These are phyloP conservation scores for Trypanosoma melophagium DNA, from an alignment of 208 protist species.

Conservation along the genomic window DNA sequence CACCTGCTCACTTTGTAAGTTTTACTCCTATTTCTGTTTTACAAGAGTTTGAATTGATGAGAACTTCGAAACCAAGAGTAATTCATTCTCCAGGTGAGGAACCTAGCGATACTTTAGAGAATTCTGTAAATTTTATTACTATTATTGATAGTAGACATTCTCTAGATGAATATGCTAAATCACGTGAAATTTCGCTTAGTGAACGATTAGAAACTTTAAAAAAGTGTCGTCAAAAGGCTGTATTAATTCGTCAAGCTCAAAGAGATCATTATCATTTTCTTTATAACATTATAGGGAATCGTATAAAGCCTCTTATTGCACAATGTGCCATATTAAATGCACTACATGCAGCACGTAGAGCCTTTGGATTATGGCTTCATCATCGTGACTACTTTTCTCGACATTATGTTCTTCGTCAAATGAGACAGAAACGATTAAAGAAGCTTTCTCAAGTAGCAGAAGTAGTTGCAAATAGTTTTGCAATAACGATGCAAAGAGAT, in stretches of 20 bases:
- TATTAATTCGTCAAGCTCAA: conserved; percentile 61
- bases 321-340: conserved; percentile 41
- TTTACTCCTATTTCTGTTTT: conserved; percentile 43
- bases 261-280: conserved; percentile 54
- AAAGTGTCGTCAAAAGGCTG: conserved; percentile 43
- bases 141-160: conserved; percentile 44
- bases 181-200: conserved; percentile 42
- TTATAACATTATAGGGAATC: conserved; percentile 37
- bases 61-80: conserved; percentile 1
- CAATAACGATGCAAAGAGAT: background rate
- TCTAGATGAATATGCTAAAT: conserved; percentile 31
- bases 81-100: background rate
- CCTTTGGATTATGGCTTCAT: conserved; percentile 51
- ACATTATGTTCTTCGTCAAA: conserved; percentile 51
- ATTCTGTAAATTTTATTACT: background rate
- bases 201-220: conserved; percentile 52
- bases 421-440: conserved; percentile 39
- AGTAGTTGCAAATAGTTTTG: conserved; percentile 3
- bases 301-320: conserved; percentile 41
- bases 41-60: conserved; percentile 27
- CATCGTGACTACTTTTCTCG: conserved; percentile 46
- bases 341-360: conserved; percentile 29
- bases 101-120: background rate
- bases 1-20: conserved; percentile 50
- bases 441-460: conserved; percentile 18